phyloP scores from a whole-genome alignment of 73 alveolate species.

The Tetrahymena thermophila region DNA sequence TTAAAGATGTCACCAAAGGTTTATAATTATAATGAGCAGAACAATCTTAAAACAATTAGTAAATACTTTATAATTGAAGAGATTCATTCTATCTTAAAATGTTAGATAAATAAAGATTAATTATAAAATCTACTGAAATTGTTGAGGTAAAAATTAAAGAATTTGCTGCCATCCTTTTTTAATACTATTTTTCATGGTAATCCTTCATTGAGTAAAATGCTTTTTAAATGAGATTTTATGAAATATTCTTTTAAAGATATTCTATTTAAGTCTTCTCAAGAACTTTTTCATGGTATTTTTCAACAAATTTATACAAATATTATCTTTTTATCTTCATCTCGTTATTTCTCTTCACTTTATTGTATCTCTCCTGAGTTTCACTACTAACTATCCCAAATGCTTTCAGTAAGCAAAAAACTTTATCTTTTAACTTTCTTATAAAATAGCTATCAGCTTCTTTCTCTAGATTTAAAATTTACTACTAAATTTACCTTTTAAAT shows the following conservation, averaged over 20 bases:
- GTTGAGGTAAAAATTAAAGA: neutral
- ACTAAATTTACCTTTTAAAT: neutral
- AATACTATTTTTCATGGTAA: neutral
- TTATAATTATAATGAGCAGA: neutral
- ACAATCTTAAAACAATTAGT: neutral
- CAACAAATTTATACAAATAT: neutral
- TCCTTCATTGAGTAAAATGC: neutral
- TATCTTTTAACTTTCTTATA: neutral
- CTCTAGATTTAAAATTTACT: neutral
- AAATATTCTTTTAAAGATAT: neutral
- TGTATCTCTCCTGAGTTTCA: neutral
- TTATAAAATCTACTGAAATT: neutral
- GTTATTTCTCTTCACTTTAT: neutral
- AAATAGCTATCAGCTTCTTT: neutral
- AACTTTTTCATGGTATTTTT: neutral
- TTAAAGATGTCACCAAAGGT: neutral
- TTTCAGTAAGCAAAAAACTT: neutral
- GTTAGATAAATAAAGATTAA: neutral
- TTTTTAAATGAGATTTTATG: neutral
- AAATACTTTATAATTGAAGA: neutral
- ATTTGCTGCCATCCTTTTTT: neutral
- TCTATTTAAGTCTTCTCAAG: neutral
- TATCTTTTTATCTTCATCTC: neutral
- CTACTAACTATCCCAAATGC: neutral
- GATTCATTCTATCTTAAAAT: neutral